Evolutionary conservation across 306 rosid genomes (phyloP).

Genomic region (Corylus heterophylla): DNA sequence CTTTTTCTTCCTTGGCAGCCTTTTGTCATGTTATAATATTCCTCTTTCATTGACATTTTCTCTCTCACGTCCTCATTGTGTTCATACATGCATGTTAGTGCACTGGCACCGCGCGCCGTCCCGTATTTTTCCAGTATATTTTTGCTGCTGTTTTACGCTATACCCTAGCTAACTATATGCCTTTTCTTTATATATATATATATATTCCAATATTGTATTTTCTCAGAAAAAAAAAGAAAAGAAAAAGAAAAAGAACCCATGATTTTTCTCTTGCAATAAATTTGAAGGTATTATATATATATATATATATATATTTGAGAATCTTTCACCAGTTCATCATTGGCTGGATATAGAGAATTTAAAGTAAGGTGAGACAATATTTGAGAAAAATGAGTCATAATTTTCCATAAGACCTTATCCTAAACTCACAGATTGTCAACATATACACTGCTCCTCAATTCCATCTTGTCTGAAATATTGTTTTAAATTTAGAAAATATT

Average conservation of each 20-base stretch:
- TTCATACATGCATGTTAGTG: not conserved
- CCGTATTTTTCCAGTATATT: not conserved
- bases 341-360: slow-evolving; percentile 17
- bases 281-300: too few species aligned
- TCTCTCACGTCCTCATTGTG: not conserved
- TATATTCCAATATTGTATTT: too few species aligned
- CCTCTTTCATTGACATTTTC: not conserved
- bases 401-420: slow-evolving; percentile 22
- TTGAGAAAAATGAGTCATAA: not conserved
- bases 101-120: not conserved
- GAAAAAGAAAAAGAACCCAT: too few species aligned
- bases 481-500: not conserved
- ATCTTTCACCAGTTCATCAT: not conserved
- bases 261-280: too few species aligned
- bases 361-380: not conserved
- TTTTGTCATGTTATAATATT: not conserved
- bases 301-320: not conserved
- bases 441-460: slow-evolving; percentile 22
- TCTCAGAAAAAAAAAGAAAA: too few species aligned
- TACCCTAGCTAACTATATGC: too few species aligned
- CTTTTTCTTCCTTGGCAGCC: not conserved
- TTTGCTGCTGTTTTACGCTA: not conserved
- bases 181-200: too few species aligned
- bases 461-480: slow-evolving; percentile 24
- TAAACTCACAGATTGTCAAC: slow-evolving; percentile 31